Conservation (phyloP, 2,329 filamentous ascomycete genomes). For the Scytalidium sp. region DNA sequence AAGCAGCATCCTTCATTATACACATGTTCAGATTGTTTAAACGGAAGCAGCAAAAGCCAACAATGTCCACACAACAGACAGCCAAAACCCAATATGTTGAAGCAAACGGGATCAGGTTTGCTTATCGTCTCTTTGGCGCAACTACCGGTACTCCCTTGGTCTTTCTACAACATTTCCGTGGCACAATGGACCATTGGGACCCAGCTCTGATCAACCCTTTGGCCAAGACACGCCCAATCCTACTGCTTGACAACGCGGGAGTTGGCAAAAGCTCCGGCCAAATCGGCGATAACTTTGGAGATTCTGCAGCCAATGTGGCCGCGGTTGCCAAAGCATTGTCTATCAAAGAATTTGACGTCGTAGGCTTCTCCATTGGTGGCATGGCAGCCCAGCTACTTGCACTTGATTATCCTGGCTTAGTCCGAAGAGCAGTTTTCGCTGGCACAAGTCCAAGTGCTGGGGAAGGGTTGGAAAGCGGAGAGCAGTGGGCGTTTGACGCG, state of each 20-base stretch:
- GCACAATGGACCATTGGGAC: conserved; percentile 28
- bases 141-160: conserved; percentile 17
- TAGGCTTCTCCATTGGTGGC: conserved; percentile 51
- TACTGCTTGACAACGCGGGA: conserved; percentile 47
- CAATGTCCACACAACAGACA: conserved; percentile 21
- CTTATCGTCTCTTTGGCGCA: conserved; percentile 21
- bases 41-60: too few relatives aligned
- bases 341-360: conserved; percentile 37
- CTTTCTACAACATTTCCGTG: conserved; percentile 20
- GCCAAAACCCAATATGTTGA: conserved; percentile 17
- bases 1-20: too few relatives aligned
- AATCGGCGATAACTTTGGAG: conserved; percentile 28
- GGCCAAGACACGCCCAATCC: conserved; percentile 36
- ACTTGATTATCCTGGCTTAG: conserved; percentile 31
- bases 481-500: neutral
- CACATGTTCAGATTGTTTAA: neutral
- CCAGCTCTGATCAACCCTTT: conserved; percentile 43
- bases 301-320: conserved; percentile 23
- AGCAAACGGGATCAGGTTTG: conserved; percentile 17
- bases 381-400: conserved; percentile 43
- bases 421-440: conserved; percentile 40
- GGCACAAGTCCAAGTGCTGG: conserved; percentile 36
- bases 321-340: conserved; percentile 25
- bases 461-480: neutral
- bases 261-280: conserved; percentile 43